Evolutionary conservation across 805 yeast species (phyloP).

Genomic region (Lachancea lanzarotensis): DNA sequence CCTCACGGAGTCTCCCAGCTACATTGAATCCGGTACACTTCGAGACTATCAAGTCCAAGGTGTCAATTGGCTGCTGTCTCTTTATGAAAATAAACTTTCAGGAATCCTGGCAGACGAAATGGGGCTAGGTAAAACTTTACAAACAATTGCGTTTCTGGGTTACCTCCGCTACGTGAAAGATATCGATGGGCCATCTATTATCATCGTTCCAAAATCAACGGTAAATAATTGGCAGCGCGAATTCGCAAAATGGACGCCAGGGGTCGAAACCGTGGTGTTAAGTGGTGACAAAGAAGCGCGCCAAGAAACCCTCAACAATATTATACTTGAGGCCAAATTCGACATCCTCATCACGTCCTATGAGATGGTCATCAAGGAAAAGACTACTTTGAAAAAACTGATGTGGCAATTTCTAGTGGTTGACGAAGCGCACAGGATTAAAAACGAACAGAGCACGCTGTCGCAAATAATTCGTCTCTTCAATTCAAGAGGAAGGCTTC

Average conservation of each 20-base stretch:
- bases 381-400: slow-evolving; percentile 67
- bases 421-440: slow-evolving; percentile 96
- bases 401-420: slow-evolving; percentile 92
- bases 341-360: slow-evolving; percentile 89
- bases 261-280: slow-evolving; percentile 73
- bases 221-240: slow-evolving; percentile 95
- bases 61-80: slow-evolving; percentile 84
- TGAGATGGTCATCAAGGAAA: slow-evolving; percentile 90
- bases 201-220: slow-evolving; percentile 93
- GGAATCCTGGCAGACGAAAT: slow-evolving; percentile 97
- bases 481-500: slow-evolving; percentile 73
- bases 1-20: slow-evolving; percentile 82
- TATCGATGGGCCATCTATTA: slow-evolving; percentile 83
- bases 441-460: slow-evolving; percentile 85
- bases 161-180: slow-evolving; percentile 71
- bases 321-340: slow-evolving; percentile 65
- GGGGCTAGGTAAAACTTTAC: slow-evolving; percentile 96
- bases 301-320: slow-evolving; percentile 47
- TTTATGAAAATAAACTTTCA: slow-evolving; percentile 80
- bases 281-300: slow-evolving; percentile 90
- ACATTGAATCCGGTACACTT: slow-evolving; percentile 59
- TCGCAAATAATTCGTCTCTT: slow-evolving; percentile 89
- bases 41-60: slow-evolving; percentile 95
- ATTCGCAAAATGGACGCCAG: slow-evolving; percentile 94
- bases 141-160: slow-evolving; percentile 88